Evolutionary conservation across 345 rosid genomes (phyloP).

Genomic region (Erysimum cheiranthoides): DNA sequence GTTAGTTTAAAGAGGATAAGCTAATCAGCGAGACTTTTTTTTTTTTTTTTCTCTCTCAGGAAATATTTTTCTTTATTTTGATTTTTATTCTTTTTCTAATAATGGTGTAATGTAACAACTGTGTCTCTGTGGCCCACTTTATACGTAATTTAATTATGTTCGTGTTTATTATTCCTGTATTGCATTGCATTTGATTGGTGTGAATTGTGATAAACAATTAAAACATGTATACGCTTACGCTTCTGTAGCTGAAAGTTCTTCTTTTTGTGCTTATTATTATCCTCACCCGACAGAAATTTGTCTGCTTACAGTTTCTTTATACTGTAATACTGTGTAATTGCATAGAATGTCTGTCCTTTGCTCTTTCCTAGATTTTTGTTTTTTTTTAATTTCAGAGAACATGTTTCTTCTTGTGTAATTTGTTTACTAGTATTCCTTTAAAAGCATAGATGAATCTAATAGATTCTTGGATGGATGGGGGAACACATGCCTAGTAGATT

Average conservation of each 20-base stretch:
- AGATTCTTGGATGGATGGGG: not conserved
- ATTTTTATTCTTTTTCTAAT: not conserved
- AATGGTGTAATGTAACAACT: conserved; percentile 25
- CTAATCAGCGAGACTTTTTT: conserved; percentile 9
- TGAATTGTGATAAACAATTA: conserved; percentile 5
- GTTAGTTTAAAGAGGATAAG: conserved; percentile 17
- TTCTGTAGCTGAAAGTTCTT: conserved; percentile 34
- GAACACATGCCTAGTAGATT: not conserved
- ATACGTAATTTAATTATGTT: conserved; percentile 12
- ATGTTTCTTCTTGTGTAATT: conserved; percentile 6
- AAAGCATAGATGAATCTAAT: not conserved
- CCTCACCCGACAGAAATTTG: conserved; percentile 28
- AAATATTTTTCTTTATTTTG: not conserved
- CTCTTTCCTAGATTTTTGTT: not conserved
- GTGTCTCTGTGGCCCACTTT: conserved; percentile 36
- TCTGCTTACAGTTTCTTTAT: not conserved
- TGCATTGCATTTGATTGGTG: conserved; percentile 28
- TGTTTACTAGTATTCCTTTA: not conserved
- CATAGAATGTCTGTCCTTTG: conserved; percentile 34
- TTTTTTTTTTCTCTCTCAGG: not conserved
- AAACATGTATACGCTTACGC: not conserved
- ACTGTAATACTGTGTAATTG: not conserved
- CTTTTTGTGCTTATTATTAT: not conserved
- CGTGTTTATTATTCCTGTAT: not conserved
- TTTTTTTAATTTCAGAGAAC: not conserved